Evolutionary conservation across 176 grass and related monocot genomes (phyloP).

Genomic region (maize (Zea mays)): DNA sequence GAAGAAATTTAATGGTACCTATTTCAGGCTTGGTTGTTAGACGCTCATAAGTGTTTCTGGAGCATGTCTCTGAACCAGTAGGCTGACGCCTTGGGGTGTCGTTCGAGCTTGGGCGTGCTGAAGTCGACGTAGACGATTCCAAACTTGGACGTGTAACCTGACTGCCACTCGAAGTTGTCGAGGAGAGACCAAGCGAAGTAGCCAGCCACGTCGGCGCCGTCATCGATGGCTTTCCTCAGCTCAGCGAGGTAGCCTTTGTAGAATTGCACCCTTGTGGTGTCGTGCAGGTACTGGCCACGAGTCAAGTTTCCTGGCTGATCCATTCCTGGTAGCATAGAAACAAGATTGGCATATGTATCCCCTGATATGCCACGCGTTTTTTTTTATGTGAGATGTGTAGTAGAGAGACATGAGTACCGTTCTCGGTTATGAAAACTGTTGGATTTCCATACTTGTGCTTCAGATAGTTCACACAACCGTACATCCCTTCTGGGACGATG

Average conservation of each 20-base stretch:
- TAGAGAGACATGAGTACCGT: conserved; percentile 49
- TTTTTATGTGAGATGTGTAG: neutral
- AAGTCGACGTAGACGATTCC: conserved; percentile 64
- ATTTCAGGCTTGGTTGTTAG: neutral
- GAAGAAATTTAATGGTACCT: too few relatives aligned
- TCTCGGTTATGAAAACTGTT: conserved; percentile 66
- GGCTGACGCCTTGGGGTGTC: conserved; percentile 59
- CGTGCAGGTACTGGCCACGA: conserved; percentile 43
- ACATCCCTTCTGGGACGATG: conserved; percentile 75
- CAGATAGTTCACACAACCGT: conserved; percentile 77
- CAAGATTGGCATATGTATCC: neutral
- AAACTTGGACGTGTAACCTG: conserved; percentile 59
- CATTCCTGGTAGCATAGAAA: conserved; percentile 47
- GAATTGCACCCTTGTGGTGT: conserved; percentile 47
- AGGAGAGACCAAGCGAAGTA: conserved; percentile 78
- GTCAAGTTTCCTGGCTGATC: conserved; percentile 60
- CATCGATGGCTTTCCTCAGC: conserved; percentile 56
- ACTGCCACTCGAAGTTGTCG: conserved; percentile 63
- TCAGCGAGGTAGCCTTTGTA: conserved; percentile 51
- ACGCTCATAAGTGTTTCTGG: conserved; percentile 4
- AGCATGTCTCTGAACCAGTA: conserved; percentile 66
- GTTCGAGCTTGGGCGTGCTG: conserved; percentile 35
- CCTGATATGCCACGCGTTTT: neutral
- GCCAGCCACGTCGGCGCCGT: conserved; percentile 56
- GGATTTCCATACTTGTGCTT: conserved; percentile 75